Evolutionary conservation across 768 basidiomycete species (phyloP).

Genomic region (Tulasnella sp.): DNA sequence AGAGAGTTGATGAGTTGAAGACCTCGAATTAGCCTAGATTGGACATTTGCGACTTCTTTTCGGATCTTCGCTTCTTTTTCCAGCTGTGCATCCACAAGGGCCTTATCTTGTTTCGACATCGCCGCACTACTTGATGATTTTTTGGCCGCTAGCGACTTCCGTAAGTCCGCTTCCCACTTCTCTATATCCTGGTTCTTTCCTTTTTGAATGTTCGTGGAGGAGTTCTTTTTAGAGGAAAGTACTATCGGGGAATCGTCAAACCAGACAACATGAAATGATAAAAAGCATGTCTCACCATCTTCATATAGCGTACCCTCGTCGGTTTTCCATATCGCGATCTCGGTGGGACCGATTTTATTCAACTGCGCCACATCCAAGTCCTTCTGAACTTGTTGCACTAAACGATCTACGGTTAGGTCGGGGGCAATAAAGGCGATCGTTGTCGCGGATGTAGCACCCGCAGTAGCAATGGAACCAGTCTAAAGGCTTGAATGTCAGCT

Average conservation of each 20-base stretch:
- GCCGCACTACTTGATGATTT: slow-evolving; percentile 36
- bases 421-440: slow-evolving; percentile 77
- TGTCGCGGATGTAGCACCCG: slow-evolving; percentile 54
- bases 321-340: slow-evolving; percentile 75
- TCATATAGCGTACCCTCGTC: slow-evolving; percentile 68
- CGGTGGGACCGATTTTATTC: slow-evolving; percentile 50
- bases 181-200: slow-evolving; percentile 83
- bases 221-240: slow-evolving; percentile 44
- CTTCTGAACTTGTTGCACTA: slow-evolving; percentile 50
- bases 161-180: slow-evolving; percentile 92
- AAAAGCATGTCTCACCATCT: slow-evolving; percentile 43
- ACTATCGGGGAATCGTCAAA: slow-evolving; percentile 31
- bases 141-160: slow-evolving; percentile 71
- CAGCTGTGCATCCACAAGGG: slow-evolving; percentile 70
- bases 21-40: slow-evolving; percentile 48
- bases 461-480: slow-evolving; percentile 1
- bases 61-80: slow-evolving; percentile 65
- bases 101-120: slow-evolving; percentile 75
- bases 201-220: slow-evolving; percentile 33
- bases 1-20: slow-evolving; percentile 56
- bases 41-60: slow-evolving; percentile 40
- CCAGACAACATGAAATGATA: neutral
- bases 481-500: neutral
- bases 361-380: slow-evolving; percentile 55
- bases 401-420: slow-evolving; percentile 44